phyloP scores from a whole-genome alignment of 305 asterid species.

The Fraxinus latifolia region DNA sequence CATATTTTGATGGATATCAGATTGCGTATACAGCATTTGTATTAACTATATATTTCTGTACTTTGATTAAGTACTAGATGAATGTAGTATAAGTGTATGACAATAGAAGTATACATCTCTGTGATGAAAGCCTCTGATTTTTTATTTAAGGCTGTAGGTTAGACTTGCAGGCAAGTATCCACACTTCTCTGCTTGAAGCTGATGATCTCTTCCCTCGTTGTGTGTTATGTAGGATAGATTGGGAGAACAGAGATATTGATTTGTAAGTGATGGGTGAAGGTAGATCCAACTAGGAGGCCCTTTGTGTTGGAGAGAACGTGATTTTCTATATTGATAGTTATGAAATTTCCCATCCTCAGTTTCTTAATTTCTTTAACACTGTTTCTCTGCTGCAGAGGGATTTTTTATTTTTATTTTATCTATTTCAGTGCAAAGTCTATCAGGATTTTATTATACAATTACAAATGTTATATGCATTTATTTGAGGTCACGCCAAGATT shows the following conservation, averaged over 20 bases:
- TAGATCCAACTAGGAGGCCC: background rate
- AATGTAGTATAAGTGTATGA: background rate
- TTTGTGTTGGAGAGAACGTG: background rate
- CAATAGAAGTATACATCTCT: background rate
- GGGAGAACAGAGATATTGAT: background rate
- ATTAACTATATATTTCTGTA: background rate
- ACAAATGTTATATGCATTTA: background rate
- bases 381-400: background rate
- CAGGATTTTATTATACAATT: background rate
- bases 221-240: background rate
- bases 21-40: background rate
- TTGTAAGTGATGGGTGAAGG: background rate
- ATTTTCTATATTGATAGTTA: background rate
- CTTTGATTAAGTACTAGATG: background rate
- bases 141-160: background rate
- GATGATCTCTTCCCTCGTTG: background rate
- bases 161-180: background rate
- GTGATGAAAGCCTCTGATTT: background rate
- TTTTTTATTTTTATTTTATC: background rate
- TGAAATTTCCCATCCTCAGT: background rate
- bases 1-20: background rate
- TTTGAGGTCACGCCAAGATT: background rate
- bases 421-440: slow-evolving; percentile 1
- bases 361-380: background rate
- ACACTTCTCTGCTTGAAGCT: background rate